Evolutionary conservation across 2,329 filamentous ascomycete genomes (phyloP).

Genomic region (Cytospora piceicola): DNA sequence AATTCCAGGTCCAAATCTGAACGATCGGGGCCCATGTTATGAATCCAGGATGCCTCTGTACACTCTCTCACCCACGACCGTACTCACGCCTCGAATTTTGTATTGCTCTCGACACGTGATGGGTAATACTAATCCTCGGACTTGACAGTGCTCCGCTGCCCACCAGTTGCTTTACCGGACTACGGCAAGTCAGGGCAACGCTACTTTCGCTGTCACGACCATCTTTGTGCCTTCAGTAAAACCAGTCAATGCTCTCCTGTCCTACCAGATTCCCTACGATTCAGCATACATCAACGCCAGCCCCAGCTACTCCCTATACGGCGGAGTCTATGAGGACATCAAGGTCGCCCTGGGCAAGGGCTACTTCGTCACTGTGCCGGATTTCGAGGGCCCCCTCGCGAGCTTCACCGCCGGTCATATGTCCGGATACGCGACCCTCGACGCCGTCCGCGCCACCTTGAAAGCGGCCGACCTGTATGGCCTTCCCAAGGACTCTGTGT

Average conservation of each 20-base stretch:
- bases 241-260: constrained; percentile 41
- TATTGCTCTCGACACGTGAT: background rate
- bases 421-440: constrained; percentile 48
- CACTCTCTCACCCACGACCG: background rate
- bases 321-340: constrained; percentile 39
- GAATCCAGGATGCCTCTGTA: background rate
- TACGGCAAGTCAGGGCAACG: constrained; percentile 38
- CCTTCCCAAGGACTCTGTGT: constrained; percentile 39
- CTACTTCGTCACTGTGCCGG: constrained; percentile 50
- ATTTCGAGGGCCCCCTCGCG: constrained; percentile 49
- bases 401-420: constrained; percentile 48
- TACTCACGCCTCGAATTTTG: background rate
- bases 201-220: constrained; percentile 43
- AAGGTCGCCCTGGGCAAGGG: constrained; percentile 44
- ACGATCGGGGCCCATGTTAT: background rate
- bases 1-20: background rate
- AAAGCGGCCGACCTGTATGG: constrained; percentile 35
- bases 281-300: constrained; percentile 44
- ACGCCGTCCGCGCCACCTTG: constrained; percentile 48
- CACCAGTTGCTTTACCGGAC: constrained; percentile 44
- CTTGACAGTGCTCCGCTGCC: constrained; percentile 26
- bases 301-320: constrained; percentile 43
- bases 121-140: background rate
- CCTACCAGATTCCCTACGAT: constrained; percentile 48
- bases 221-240: constrained; percentile 36